These are phyloP conservation scores for Fusarium napiforme DNA, from an alignment of 2,329 filamentous ascomycete species.

Conservation along the genomic window DNA sequence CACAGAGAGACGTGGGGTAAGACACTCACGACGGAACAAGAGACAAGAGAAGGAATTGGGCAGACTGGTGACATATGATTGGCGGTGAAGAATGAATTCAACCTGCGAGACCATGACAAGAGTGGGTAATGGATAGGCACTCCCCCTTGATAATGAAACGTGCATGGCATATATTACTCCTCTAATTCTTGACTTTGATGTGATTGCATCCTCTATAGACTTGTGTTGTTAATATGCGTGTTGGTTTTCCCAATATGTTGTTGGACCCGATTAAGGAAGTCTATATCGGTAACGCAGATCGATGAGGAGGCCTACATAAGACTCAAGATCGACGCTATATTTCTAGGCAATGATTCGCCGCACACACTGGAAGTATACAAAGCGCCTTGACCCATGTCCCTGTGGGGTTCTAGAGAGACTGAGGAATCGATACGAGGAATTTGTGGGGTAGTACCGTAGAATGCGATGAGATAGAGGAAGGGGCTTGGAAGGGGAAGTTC, in stretches of 20 bases:
- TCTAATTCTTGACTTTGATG: neutral
- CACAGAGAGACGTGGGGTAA: slow-evolving; percentile 7
- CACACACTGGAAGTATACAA: neutral
- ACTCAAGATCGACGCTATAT: neutral
- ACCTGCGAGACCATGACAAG: slow-evolving; percentile 10
- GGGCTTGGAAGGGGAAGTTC: neutral
- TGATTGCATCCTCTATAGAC: neutral
- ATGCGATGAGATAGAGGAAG: neutral
- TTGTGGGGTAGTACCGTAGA: slow-evolving; percentile 6
- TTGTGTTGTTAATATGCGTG: neutral
- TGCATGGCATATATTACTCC: slow-evolving; percentile 11
- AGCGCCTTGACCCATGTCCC: neutral
- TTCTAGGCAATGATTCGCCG: too few species aligned
- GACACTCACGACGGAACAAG: slow-evolving; percentile 1
- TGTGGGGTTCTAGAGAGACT: neutral
- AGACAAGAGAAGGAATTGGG: slow-evolving; percentile 1
- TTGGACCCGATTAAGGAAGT: neutral
- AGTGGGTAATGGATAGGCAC: slow-evolving; percentile 13
- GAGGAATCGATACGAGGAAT: neutral
- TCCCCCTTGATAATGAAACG: slow-evolving; percentile 29
- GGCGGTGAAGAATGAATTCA: slow-evolving; percentile 1
- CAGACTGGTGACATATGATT: slow-evolving; percentile 29
- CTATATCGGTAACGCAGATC: neutral
- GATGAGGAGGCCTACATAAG: neutral
- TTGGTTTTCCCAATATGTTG: neutral